Percentiles rank a stretch among this genome's conserved stretches.
phyloP scores from a whole-genome alignment of 768 basidiomycete genomes.

The Tubosaeta sp. region DNA sequence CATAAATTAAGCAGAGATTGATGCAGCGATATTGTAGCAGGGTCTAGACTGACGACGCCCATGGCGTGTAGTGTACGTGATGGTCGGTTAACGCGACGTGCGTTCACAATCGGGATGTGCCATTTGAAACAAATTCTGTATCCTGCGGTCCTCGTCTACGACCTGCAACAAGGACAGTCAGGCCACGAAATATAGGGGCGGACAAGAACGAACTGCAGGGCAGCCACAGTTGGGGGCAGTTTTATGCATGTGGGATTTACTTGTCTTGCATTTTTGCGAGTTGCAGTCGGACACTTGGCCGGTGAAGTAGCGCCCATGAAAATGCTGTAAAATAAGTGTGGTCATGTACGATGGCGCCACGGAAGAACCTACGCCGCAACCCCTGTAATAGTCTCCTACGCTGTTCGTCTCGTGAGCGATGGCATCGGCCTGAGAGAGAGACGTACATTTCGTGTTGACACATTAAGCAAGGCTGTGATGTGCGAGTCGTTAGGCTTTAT shows the following conservation, averaged over 20 bases:
- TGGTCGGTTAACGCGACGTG: constrained; percentile 11
- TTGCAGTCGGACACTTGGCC: constrained; percentile 31
- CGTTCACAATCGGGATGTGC: constrained; percentile 31
- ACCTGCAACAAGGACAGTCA: constrained; percentile 18
- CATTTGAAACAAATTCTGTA: constrained; percentile 35
- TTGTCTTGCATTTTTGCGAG: constrained; percentile 31
- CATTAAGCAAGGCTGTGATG: constrained; percentile 25
- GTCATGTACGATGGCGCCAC: background rate
- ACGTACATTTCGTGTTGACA: constrained; percentile 37
- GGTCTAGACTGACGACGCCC: constrained; percentile 12
- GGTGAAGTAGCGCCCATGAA: constrained; percentile 36
- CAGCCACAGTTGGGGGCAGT: constrained; percentile 35
- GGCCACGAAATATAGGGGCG: constrained; percentile 10
- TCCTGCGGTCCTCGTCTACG: constrained; percentile 33
- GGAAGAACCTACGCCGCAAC: constrained; percentile 30
- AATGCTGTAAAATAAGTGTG: constrained; percentile 24
- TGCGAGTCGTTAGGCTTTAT: no score
- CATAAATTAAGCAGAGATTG: constrained; percentile 16
- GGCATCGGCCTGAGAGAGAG: background rate
- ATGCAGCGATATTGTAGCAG: constrained; percentile 3
- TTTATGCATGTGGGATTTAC: constrained; percentile 32
- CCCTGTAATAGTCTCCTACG: constrained; percentile 35
- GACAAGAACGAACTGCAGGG: constrained; percentile 17
- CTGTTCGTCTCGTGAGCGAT: constrained; percentile 16
- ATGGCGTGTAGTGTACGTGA: background rate